A percentile compares a stretch with the other conserved stretches of the same genome.
Conservation (phyloP, 345 rosid genomes). For the Leavenworthia alabamica region DNA sequence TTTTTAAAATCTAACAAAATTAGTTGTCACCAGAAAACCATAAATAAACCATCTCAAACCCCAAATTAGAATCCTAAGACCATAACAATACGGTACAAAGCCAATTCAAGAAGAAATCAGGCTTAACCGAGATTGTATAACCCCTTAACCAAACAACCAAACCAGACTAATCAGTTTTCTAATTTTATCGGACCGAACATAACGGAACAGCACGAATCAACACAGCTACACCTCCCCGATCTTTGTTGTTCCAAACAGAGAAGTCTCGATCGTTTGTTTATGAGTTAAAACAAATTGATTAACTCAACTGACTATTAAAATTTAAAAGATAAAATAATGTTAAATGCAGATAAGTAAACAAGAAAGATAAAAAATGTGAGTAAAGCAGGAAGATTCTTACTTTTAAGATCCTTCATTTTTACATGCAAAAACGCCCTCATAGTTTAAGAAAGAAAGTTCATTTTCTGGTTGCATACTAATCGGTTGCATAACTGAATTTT, state of each 20-base stretch:
- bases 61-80: neutral
- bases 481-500: neutral
- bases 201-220: conserved; percentile 45
- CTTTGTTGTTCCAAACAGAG: neutral
- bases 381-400: neutral
- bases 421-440: neutral
- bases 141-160: neutral
- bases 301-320: no score
- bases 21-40: neutral
- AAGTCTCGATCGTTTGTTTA: conserved; percentile 28
- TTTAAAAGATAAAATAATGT: no score
- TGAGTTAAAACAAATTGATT: neutral
- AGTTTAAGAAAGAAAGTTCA: no score
- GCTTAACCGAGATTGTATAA: neutral
- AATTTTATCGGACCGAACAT: neutral
- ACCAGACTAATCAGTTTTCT: neutral
- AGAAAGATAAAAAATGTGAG: no score
- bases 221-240: conserved; percentile 48
- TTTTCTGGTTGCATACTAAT: neutral
- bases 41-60: neutral
- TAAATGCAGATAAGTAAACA: no score
- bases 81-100: neutral
- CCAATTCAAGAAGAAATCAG: neutral
- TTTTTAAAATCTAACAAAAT: neutral
- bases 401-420: neutral